These are phyloP conservation scores for Fagus crenata DNA, from an alignment of 306 rosid species.

Conservation along the genomic window DNA sequence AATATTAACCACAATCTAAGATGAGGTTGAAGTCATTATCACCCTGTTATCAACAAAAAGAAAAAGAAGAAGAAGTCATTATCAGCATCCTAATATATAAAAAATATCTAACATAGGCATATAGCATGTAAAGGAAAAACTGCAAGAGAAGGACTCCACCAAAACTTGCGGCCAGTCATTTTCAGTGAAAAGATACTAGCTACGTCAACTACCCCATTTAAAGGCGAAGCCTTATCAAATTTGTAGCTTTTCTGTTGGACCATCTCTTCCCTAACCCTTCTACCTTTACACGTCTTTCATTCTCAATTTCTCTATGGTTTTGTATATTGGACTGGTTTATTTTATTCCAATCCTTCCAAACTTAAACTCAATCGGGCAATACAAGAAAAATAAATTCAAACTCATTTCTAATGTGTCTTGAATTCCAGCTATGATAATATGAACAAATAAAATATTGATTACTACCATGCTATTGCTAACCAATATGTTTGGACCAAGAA, in stretches of 20 bases:
- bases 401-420: no score
- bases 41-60: no score
- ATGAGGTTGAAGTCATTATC: conserved; percentile 25
- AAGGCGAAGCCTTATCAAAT: not conserved
- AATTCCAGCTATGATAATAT: no score
- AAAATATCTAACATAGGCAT: not conserved
- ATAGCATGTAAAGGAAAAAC: not conserved
- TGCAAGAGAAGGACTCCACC: not conserved
- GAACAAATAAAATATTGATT: no score
- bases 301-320: not conserved
- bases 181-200: conserved; percentile 32
- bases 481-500: not conserved
- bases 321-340: not conserved
- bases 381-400: no score
- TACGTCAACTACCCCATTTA: conserved; percentile 26
- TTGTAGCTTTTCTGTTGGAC: conserved; percentile 4
- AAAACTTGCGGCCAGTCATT: conserved; percentile 10
- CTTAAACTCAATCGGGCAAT: no score
- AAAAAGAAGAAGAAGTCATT: no score
- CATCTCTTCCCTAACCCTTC: not conserved
- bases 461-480: not conserved
- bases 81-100: not conserved
- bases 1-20: not conserved
- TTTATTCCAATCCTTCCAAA: no score
- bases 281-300: not conserved